Base-by-base conservation (phyloP, 192 early-diverging fungal genomes). In the Podila epicladia region DNA sequence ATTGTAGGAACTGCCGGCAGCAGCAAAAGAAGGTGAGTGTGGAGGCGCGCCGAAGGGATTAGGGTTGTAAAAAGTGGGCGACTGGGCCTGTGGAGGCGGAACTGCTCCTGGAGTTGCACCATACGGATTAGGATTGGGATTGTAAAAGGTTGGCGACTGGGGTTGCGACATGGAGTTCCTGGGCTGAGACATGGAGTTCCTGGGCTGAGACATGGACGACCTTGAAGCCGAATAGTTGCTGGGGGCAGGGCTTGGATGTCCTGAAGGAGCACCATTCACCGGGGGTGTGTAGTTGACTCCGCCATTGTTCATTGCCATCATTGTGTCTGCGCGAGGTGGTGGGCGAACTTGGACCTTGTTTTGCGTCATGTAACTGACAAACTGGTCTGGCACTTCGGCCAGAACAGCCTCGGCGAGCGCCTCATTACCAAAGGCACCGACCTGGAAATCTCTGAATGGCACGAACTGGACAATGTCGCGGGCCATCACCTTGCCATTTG, bases 391-490 rank as follows among this genome's bases (percentile, higher is more conserved):
- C 26, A 91, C 87, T 71, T 91, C 89, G 45, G 86, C 88, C 49
- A 91, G 62, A 22, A 89, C 87, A 22, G 82, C 85, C 72, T 89
- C 84, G 29, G 85, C 82, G 4, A 87, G 60, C 0, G 78, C 70
- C 37, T 82, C 73, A 15, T 67, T 37, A 68, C 75, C 75, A 37
- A 79, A 72, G n/a, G 64, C 62, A 57, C 73, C 57, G 59, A 69
- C 37, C 67, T 69, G 62, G 62, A 84, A 77, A 12, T 82, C 76
- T 28, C 85, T 76, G 60, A 87, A 87, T 15, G 89, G 85, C 38
- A 90, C 89, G 69, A 90, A 90, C 66, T 90, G 89, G 57, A 90
- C 89, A 63, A 89, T 89, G 64, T 90, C 89, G 11, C 89, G 87
- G 28, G 86, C 84, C 67, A 83, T 83, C 12, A 61, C 58, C 26